Conservation (phyloP, 345 rosid species). For the thale cress (Arabidopsis thaliana) region DNA sequence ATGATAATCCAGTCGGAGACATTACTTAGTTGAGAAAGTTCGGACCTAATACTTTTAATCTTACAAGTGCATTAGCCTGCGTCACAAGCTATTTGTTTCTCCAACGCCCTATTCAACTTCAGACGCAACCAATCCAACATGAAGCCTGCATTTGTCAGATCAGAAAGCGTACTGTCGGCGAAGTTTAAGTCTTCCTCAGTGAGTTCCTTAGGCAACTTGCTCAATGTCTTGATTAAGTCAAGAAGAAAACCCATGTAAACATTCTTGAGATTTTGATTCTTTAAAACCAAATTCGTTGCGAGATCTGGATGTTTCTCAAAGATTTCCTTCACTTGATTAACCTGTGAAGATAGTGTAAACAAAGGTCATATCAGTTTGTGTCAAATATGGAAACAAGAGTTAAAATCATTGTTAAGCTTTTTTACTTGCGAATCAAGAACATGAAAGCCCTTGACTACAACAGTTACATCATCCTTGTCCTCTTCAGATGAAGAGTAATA, state of each 20-base stretch:
- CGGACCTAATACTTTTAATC: neutral
- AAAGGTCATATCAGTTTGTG: neutral
- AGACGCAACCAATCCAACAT: conserved; percentile 21
- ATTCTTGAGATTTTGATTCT: conserved; percentile 9
- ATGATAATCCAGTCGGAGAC: neutral
- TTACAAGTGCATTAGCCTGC: neutral
- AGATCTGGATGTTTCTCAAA: conserved; percentile 30
- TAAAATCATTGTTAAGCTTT: neutral
- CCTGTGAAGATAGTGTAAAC: neutral
- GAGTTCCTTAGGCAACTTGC: conserved; percentile 4
- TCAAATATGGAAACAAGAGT: neutral
- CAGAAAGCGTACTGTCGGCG: neutral
- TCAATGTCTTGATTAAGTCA: conserved; percentile 9
- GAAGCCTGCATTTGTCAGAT: conserved; percentile 31
- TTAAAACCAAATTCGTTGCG: neutral
- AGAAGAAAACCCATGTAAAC: conserved; percentile 10
- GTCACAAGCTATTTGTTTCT: neutral
- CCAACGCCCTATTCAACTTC: conserved; percentile 25
- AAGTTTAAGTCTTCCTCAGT: neutral
- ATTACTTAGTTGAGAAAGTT: neutral
- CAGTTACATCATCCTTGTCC: neutral
- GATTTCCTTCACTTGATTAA: conserved; percentile 4
- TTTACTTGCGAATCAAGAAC: conserved; percentile 10
- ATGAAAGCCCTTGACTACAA: conserved; percentile 17
- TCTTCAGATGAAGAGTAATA: conserved; percentile 11